A percentile compares a stretch with the other conserved stretches of the same genome.
These are phyloP conservation scores for Solanum pinnatisectum DNA, from an alignment of 257 asterid species.

Conservation along the genomic window DNA sequence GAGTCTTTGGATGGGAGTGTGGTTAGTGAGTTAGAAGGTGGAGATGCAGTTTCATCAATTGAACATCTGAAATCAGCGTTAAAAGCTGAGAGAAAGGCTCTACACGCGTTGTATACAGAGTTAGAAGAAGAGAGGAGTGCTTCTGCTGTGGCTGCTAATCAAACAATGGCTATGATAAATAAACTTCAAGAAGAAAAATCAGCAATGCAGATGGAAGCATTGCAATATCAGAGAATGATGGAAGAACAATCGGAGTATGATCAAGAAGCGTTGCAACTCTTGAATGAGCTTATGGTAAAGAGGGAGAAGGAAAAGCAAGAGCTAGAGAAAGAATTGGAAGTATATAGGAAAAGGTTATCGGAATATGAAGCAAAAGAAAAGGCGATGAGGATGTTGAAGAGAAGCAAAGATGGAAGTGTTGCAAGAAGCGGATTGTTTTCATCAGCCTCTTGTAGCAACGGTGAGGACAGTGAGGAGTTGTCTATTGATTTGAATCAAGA, in stretches of 20 bases:
- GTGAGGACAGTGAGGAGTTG: slow-evolving; percentile 73
- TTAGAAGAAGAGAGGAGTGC: slow-evolving; percentile 93
- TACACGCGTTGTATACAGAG: slow-evolving; percentile 63
- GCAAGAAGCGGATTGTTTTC: slow-evolving; percentile 57
- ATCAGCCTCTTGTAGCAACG: slow-evolving; percentile 69
- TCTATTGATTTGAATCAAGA: slow-evolving; percentile 71
- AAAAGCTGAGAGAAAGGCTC: slow-evolving; percentile 62
- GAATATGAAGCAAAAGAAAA: slow-evolving; percentile 64
- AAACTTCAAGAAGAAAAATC: slow-evolving; percentile 97
- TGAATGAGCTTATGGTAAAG: slow-evolving; percentile 88
- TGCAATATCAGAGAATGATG: slow-evolving; percentile 99
- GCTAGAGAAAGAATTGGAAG: slow-evolving; percentile 58
- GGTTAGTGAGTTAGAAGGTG: slow-evolving; percentile 63
- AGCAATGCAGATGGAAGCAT: slow-evolving; percentile 96
- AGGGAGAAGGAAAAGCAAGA: slow-evolving; percentile 89
- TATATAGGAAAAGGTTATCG: slow-evolving; percentile 47
- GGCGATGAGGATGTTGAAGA: slow-evolving; percentile 33
- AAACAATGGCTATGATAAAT: slow-evolving; percentile 97
- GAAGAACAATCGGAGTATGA: slow-evolving; percentile 96
- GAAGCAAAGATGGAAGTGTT: slow-evolving; percentile 46
- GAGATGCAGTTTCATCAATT: slow-evolving; percentile 47
- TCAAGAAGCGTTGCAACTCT: slow-evolving; percentile 91
- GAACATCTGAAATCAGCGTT: slow-evolving; percentile 59
- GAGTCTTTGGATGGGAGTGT: slow-evolving; percentile 91
- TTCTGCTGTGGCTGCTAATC: slow-evolving; percentile 91